phyloP scores from a whole-genome alignment of 2,329 filamentous ascomycete species.

The Byssothecium circinans region DNA sequence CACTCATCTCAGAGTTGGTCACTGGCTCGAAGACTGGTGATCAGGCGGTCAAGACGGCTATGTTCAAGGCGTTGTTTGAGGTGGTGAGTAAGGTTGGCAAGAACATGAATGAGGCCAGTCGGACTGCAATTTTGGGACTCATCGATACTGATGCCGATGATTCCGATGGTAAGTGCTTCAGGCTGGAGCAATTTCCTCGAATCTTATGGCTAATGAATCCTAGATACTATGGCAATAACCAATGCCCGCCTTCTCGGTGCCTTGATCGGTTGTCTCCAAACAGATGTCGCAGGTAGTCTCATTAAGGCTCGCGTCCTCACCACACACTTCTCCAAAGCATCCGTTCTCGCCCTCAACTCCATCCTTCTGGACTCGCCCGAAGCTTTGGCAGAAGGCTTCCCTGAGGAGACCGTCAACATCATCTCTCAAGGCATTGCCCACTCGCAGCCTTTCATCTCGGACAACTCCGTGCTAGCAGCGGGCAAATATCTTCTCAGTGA shows the following conservation, averaged over 20 bases:
- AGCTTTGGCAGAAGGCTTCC: constrained; percentile 67
- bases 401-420: constrained; percentile 73
- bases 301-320: constrained; percentile 77
- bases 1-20: constrained; percentile 87
- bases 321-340: constrained; percentile 72
- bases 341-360: constrained; percentile 84
- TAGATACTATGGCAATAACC: constrained; percentile 76
- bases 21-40: constrained; percentile 93
- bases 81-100: constrained; percentile 91
- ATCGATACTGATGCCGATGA: constrained; percentile 85
- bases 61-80: constrained; percentile 95
- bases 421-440: constrained; percentile 78
- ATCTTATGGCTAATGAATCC: constrained; percentile 14
- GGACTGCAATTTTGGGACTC: constrained; percentile 79
- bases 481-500: constrained; percentile 84
- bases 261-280: constrained; percentile 80
- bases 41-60: constrained; percentile 84
- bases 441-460: constrained; percentile 74
- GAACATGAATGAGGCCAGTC: constrained; percentile 92
- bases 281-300: constrained; percentile 64
- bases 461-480: constrained; percentile 85
- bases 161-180: constrained; percentile 58
- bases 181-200: background rate
- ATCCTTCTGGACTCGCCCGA: constrained; percentile 79
- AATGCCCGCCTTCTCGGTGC: constrained; percentile 89